A percentile compares a stretch with the other conserved stretches of the same genome.
These are phyloP conservation scores for Amauroascus verrucosus DNA, from an alignment of 2,329 filamentous ascomycete genomes.

Conservation along the genomic window DNA sequence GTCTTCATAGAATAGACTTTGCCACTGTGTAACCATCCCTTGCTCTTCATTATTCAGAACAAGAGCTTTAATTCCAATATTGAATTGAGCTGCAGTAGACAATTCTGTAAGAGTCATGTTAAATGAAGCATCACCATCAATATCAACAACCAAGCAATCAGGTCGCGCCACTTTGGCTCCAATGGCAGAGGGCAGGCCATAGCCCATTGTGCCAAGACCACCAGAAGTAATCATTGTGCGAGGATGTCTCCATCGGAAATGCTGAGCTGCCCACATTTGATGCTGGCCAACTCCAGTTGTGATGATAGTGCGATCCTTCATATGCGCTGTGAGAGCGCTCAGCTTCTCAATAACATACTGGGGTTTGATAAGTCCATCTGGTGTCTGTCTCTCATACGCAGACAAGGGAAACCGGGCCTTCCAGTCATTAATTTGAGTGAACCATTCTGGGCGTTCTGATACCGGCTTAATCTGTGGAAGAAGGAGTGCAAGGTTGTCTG, in stretches of 20 bases:
- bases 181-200: conserved; percentile 85
- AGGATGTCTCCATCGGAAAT: conserved; percentile 88
- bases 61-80: conserved; percentile 92
- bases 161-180: conserved; percentile 80
- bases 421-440: conserved; percentile 78
- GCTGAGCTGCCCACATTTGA: conserved; percentile 97
- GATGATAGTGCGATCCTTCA: conserved; percentile 78
- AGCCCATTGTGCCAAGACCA: conserved; percentile 93
- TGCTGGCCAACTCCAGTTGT: conserved; percentile 93
- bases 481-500: conserved; percentile 63
- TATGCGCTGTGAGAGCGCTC: conserved; percentile 67
- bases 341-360: conserved; percentile 87
- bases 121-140: conserved; percentile 97
- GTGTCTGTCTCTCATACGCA: conserved; percentile 67
- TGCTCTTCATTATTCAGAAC: conserved; percentile 96
- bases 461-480: conserved; percentile 59
- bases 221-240: conserved; percentile 94
- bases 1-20: conserved; percentile 94
- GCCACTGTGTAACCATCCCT: conserved; percentile 98
- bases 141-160: conserved; percentile 82
- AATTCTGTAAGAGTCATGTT: conserved; percentile 97
- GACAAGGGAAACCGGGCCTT: conserved; percentile 80
- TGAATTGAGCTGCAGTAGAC: conserved; percentile 85
- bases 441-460: conserved; percentile 70
- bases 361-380: conserved; percentile 78